Percentiles rank a stretch among this genome's conserved stretches.
phyloP scores from a whole-genome alignment of 1,284 basidiomycete species.

The Sporisorium exsertum region DNA sequence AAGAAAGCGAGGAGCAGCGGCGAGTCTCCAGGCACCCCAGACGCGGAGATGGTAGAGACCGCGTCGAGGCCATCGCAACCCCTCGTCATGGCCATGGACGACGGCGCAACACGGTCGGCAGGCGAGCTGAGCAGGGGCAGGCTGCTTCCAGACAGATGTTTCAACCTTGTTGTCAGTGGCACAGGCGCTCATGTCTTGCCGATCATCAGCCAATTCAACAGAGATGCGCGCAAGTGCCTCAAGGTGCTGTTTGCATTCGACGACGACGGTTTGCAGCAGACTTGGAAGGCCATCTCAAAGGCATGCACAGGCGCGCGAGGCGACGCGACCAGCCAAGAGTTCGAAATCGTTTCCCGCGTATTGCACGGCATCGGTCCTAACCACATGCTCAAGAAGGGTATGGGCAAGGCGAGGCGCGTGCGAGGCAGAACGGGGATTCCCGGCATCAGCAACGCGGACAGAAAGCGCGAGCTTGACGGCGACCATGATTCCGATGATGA shows the following conservation, averaged over 20 bases:
- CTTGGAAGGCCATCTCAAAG: not conserved
- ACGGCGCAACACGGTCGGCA: not conserved
- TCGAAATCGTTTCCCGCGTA: not conserved
- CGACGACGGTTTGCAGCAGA: not conserved
- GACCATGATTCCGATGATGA: no score
- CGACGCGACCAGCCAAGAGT: not conserved
- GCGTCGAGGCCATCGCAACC: not conserved
- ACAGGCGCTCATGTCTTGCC: not conserved
- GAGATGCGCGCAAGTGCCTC: not conserved
- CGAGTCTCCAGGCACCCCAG: no score
- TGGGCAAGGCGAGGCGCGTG: no score
- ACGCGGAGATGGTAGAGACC: not conserved
- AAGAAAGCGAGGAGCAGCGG: no score
- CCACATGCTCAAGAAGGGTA: not conserved
- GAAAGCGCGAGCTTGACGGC: no score
- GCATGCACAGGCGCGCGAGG: not conserved
- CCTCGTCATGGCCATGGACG: not conserved
- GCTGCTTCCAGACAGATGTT: not conserved
- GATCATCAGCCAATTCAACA: not conserved
- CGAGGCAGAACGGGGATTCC: no score
- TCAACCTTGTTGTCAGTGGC: not conserved
- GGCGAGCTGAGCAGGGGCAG: not conserved
- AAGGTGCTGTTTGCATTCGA: conserved; percentile 3
- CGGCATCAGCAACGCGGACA: no score
- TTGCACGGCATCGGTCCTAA: not conserved